phyloP scores from a whole-genome alignment of 108 stramenopile species.

The Stephanodiscus triporus region DNA sequence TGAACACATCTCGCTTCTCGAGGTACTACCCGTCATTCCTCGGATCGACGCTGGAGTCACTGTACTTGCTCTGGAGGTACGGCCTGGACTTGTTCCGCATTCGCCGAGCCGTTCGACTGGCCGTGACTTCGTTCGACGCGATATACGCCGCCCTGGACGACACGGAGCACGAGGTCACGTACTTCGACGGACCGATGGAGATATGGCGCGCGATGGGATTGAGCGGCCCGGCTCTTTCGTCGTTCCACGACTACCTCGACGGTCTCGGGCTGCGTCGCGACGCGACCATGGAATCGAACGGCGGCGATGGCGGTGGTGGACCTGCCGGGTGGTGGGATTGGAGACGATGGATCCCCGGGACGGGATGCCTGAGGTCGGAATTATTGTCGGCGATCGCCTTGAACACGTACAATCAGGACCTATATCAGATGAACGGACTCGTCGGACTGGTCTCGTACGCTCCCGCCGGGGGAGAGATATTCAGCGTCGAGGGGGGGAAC shows the following conservation, averaged over 20 bases:
- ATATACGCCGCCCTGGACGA: constrained; percentile 53
- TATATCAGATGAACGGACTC: constrained; percentile 67
- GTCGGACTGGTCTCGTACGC: constrained; percentile 70
- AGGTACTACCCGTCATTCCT: constrained; percentile 10
- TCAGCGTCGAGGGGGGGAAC: constrained; percentile 73
- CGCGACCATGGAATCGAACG: constrained; percentile 16
- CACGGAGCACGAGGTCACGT: constrained; percentile 50
- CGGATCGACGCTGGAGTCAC: constrained; percentile 2
- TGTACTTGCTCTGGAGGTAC: constrained; percentile 43
- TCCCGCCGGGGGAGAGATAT: constrained; percentile 47
- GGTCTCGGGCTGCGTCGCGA: constrained; percentile 48
- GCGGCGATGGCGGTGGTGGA: neutral
- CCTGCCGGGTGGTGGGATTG: constrained; percentile 34
- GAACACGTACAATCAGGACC: constrained; percentile 76
- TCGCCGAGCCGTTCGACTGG: constrained; percentile 35
- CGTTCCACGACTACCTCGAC: constrained; percentile 69
- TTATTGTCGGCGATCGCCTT: constrained; percentile 64
- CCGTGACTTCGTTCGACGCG: constrained; percentile 50
- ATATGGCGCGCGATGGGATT: constrained; percentile 68
- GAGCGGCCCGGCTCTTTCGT: constrained; percentile 24
- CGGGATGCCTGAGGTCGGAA: constrained; percentile 66
- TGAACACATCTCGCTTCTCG: constrained; percentile 18
- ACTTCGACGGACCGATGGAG: constrained; percentile 70
- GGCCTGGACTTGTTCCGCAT: constrained; percentile 44
- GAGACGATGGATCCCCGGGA: constrained; percentile 34